These are phyloP conservation scores for Intubia oerlemansii DNA, from an alignment of 2,329 filamentous ascomycete species.

Conservation along the genomic window DNA sequence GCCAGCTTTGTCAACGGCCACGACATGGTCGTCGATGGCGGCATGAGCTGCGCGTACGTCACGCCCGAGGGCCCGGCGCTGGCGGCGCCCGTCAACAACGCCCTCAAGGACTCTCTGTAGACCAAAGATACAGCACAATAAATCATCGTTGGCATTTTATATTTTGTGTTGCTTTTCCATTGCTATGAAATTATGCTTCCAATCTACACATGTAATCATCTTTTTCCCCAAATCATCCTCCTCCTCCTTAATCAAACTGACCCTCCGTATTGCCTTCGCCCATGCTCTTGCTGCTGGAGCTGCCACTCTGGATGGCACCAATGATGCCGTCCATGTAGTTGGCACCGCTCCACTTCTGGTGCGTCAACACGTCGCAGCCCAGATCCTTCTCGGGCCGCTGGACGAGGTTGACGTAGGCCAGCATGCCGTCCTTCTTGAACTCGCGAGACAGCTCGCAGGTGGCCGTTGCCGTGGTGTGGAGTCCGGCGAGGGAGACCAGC, in stretches of 20 bases:
- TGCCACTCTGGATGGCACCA: constrained; percentile 78
- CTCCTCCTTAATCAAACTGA: constrained; percentile 30
- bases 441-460: constrained; percentile 54
- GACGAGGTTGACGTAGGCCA: constrained; percentile 88
- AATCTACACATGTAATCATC: too few species aligned
- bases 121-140: too few species aligned
- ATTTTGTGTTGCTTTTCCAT: too few species aligned
- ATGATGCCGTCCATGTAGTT: constrained; percentile 72
- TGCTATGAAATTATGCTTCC: too few species aligned
- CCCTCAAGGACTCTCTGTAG: constrained; percentile 17
- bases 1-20: constrained; percentile 75
- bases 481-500: constrained; percentile 42
- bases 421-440: constrained; percentile 87
- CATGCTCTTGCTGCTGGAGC: constrained; percentile 79
- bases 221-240: too few species aligned
- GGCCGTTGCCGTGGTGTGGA: constrained; percentile 43
- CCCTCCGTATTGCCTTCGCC: constrained; percentile 82
- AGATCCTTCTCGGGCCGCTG: constrained; percentile 80
- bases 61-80: constrained; percentile 38
- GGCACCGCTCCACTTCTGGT: constrained; percentile 65
- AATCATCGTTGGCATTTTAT: too few species aligned
- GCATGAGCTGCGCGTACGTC: constrained; percentile 83
- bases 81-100: constrained; percentile 36
- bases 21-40: constrained; percentile 90
- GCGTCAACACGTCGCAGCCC: constrained; percentile 78